Evolutionary conservation across 805 yeast species (phyloP).

Genomic region (Candida maris): DNA sequence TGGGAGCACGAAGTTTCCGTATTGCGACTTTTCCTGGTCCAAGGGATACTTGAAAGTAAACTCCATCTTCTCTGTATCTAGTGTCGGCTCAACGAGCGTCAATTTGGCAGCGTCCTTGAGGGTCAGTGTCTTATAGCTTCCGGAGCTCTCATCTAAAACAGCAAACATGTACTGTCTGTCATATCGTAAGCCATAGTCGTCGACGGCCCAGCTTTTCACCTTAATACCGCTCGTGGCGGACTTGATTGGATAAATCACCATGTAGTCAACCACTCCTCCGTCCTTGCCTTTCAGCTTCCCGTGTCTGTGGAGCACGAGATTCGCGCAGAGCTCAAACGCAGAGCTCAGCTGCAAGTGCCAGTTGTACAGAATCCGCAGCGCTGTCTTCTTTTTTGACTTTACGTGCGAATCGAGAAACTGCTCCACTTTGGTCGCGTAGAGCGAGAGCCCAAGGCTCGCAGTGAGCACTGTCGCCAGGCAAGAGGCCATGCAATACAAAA

Average conservation of each 20-base stretch:
- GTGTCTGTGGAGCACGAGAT: constrained; percentile 1
- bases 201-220: constrained; percentile 26
- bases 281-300: constrained; percentile 11
- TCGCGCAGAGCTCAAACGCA: background rate
- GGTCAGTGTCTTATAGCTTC: constrained; percentile 14
- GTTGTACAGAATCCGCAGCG: constrained; percentile 11
- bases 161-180: constrained; percentile 29
- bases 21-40: background rate
- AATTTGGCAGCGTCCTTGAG: constrained; percentile 16
- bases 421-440: constrained; percentile 7
- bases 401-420: constrained; percentile 9
- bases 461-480: constrained; percentile 4
- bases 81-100: constrained; percentile 11
- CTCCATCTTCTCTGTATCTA: constrained; percentile 8
- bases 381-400: constrained; percentile 7
- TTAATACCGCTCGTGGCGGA: constrained; percentile 24
- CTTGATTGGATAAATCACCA: constrained; percentile 30
- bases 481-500: no score
- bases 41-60: constrained; percentile 22
- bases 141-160: constrained; percentile 9
- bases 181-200: constrained; percentile 26
- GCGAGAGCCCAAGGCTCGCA: constrained; percentile 4
- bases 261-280: constrained; percentile 24
- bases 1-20: constrained; percentile 16
- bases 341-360: constrained; percentile 6